phyloP scores from a whole-genome alignment of 1,139 yeast species.

The Hemisphaericaspora lyxosophila region DNA sequence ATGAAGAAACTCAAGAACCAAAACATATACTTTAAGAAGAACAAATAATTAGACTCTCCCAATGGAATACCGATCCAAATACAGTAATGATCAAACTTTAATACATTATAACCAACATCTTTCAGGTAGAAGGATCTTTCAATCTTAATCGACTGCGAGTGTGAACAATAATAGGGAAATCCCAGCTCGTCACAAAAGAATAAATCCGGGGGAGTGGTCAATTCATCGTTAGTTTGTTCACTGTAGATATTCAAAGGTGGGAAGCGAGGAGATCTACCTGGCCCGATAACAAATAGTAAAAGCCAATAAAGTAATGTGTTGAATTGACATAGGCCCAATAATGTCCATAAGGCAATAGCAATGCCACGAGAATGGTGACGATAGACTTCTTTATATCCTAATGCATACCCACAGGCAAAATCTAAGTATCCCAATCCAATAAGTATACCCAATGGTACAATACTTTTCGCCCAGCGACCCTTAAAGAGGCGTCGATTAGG shows the following conservation, averaged over 20 bases:
- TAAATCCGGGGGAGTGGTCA: slow-evolving; percentile 39
- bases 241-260: slow-evolving; percentile 29
- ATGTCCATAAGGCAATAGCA: slow-evolving; percentile 37
- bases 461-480: slow-evolving; percentile 5
- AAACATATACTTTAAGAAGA: slow-evolving; percentile 50
- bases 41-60: slow-evolving; percentile 54
- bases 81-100: slow-evolving; percentile 68
- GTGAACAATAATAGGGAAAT: slow-evolving; percentile 59
- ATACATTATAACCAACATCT: slow-evolving; percentile 44
- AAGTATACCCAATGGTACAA: slow-evolving; percentile 25
- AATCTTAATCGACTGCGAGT: slow-evolving; percentile 52
- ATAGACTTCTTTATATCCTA: slow-evolving; percentile 40
- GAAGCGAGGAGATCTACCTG: slow-evolving; percentile 31
- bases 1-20: slow-evolving; percentile 35
- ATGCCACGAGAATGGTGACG: slow-evolving; percentile 28
- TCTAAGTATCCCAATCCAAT: slow-evolving; percentile 31
- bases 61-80: slow-evolving; percentile 60
- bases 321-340: slow-evolving; percentile 27
- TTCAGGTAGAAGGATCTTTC: slow-evolving; percentile 59
- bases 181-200: slow-evolving; percentile 63
- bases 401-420: slow-evolving; percentile 33
- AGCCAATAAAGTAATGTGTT: slow-evolving; percentile 33
- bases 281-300: slow-evolving; percentile 28
- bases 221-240: slow-evolving; percentile 12
- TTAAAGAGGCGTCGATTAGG: not conserved